Base-by-base conservation (phyloP, 345 rosid genomes). In the Camelina hispida region DNA sequence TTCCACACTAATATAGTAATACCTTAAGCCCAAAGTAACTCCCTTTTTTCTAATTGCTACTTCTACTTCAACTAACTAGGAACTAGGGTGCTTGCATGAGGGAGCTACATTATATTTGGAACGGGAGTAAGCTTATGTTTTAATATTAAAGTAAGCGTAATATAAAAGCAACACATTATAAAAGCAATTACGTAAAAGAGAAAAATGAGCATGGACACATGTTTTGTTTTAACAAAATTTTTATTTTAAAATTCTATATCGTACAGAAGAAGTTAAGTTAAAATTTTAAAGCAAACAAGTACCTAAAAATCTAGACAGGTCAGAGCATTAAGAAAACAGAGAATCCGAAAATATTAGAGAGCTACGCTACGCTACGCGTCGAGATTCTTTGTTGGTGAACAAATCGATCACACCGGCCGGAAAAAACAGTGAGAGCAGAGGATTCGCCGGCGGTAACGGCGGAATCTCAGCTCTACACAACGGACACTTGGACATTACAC, bases 391-490 rank as follows among this genome's bases (percentile, higher is more conserved):
- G 6, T 58, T 66, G 52, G 11, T 51, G 61, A 62, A 62, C 0
- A 62, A 52, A 51, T 12, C 15, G 7, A 72, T 72, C 6, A 72
- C 34, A 28, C 43, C 62, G 46, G 59, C 59, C 28, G 78, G 51
- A 67, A 75, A 38, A 53, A 76, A 28, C 40, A 68, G 37, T 6
- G n/a, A 68, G 28, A 76, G 62, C 43, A 75, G 50, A 68, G 63
- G 64, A 52, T 62, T 68, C 50, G 1, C 69, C 50, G 69, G 74
- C 5, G 71, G 70, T 23, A 37, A 47, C 9, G 44, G 71, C 10
- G 54, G 76, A 2, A 77, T 32, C 53, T 70, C 18, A 43, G 71
- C 80, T 70, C 87, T 62, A 66, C 86, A 86, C 44, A 85, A 72
- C 5, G 89, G 87, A 51, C 89, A 86, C 12, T 82, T 76, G 10